Conservation (phyloP, 495 filamentous ascomycete species). For the Aspergillus indologenus region DNA sequence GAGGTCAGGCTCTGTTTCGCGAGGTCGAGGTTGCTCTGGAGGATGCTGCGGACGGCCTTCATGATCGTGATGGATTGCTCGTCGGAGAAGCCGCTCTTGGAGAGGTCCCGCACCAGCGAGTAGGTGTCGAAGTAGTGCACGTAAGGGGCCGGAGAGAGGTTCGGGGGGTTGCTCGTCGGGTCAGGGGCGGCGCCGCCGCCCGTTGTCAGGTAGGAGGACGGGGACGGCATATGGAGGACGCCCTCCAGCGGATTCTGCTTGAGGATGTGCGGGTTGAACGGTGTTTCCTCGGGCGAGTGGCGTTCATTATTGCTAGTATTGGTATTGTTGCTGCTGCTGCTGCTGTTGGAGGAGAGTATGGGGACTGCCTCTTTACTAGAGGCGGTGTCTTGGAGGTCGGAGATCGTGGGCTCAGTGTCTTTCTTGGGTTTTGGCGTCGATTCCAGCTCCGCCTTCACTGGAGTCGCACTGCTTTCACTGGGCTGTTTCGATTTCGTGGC, state of each 20-base stretch:
- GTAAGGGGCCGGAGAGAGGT: constrained; percentile 71
- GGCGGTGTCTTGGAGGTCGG: neutral
- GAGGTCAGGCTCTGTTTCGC: constrained; percentile 72
- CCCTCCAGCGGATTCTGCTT: constrained; percentile 58
- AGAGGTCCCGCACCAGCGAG: constrained; percentile 73
- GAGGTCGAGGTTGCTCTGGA: constrained; percentile 74
- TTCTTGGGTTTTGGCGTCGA: constrained; percentile 20
- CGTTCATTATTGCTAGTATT: no score
- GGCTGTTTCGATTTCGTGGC: constrained; percentile 18
- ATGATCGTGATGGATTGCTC: constrained; percentile 75
- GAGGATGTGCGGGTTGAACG: constrained; percentile 11
- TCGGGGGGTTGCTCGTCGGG: constrained; percentile 50
- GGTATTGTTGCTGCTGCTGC: constrained; percentile 18
- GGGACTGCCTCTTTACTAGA: neutral
- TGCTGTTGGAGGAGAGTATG: neutral
- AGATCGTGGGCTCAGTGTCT: neutral
- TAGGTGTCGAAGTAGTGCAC: constrained; percentile 97
- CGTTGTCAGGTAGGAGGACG: constrained; percentile 33
- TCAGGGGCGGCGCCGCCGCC: constrained; percentile 34
- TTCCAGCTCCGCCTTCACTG: constrained; percentile 21
- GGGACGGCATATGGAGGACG: constrained; percentile 59
- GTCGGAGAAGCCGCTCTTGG: constrained; percentile 62
- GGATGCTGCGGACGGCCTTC: constrained; percentile 76
- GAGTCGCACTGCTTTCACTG: constrained; percentile 14
- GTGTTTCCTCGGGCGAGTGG: constrained; percentile 30